Evolutionary conservation across 164 flowering plant genomes (phyloP).

Genomic region (Magnolia sinica): DNA sequence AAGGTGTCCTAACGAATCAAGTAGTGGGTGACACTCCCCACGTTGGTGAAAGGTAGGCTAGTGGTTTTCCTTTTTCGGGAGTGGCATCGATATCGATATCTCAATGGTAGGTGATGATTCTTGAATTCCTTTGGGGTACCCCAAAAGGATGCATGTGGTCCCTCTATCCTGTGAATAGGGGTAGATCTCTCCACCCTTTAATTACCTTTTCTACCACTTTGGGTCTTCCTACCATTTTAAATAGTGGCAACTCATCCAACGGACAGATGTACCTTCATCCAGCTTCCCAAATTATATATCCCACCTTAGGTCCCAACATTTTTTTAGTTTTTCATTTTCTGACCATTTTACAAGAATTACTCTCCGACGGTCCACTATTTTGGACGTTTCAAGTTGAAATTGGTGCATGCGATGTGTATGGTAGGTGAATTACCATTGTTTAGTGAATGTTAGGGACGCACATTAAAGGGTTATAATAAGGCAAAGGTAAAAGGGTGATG

Average conservation of each 20-base stretch:
- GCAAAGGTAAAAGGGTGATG: not conserved
- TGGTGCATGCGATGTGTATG: too few relatives aligned
- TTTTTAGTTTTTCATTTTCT: too few relatives aligned
- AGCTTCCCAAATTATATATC: too few relatives aligned
- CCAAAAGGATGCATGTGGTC: not conserved
- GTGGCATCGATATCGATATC: not conserved
- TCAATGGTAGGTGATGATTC: not conserved
- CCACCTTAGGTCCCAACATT: too few relatives aligned
- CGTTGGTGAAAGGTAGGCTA: not conserved
- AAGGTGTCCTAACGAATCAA: not conserved
- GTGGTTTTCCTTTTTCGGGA: not conserved
- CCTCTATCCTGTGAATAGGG: not conserved
- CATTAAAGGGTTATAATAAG: too few relatives aligned
- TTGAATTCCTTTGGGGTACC: not conserved
- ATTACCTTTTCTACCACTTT: not conserved
- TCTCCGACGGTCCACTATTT: too few relatives aligned
- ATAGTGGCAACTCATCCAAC: too few relatives aligned
- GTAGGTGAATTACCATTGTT: too few relatives aligned
- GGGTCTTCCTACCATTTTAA: not conserved
- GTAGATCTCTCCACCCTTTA: not conserved
- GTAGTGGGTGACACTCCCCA: not conserved
- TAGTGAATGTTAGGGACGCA: too few relatives aligned
- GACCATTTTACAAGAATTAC: too few relatives aligned
- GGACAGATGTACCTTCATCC: too few relatives aligned
- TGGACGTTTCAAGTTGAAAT: too few relatives aligned